These are phyloP conservation scores for Phialophora tarda DNA, from an alignment of 2,329 filamentous ascomycete genomes.

Conservation along the genomic window DNA sequence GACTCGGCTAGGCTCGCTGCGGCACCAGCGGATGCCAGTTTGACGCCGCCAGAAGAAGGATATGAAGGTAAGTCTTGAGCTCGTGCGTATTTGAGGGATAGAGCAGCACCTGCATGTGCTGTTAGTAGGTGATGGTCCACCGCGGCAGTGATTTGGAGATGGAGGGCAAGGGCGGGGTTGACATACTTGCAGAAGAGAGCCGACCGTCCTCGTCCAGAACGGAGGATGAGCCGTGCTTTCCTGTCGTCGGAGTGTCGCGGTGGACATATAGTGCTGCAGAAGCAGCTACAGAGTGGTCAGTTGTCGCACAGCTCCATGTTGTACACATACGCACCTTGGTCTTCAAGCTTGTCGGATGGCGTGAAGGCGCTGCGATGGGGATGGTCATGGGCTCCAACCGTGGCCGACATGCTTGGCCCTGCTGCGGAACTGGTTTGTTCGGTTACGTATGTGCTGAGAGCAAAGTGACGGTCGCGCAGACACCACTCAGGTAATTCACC, in stretches of 20 bases:
- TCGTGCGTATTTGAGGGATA: conserved; percentile 72
- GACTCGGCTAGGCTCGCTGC: conserved; percentile 77
- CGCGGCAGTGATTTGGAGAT: conserved; percentile 5
- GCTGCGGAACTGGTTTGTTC: conserved; percentile 4
- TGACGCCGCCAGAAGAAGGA: conserved; percentile 65
- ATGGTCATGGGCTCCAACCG: conserved; percentile 13
- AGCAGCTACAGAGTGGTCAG: conserved; percentile 54
- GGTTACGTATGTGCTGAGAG: conserved; percentile 11
- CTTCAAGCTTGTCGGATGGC: conserved; percentile 45
- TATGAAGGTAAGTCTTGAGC: conserved; percentile 76
- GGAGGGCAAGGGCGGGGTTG: conserved; percentile 22
- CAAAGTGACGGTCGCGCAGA: conserved; percentile 9
- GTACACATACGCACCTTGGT: conserved; percentile 42
- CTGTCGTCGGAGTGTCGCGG: conserved; percentile 34
- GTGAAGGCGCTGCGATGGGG: conserved; percentile 22
- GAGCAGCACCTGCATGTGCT: conserved; percentile 58
- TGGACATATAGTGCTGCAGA: conserved; percentile 65
- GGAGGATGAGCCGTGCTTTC: conserved; percentile 40
- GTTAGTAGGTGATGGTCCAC: conserved; percentile 29
- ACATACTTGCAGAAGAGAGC: conserved; percentile 63
- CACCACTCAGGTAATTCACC: conserved; percentile 18
- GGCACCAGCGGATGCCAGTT: conserved; percentile 69
- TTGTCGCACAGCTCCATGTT: neutral
- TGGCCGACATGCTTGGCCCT: conserved; percentile 36
- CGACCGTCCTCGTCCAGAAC: conserved; percentile 59